A percentile compares a stretch with the other conserved stretches of the same genome.
Evolutionary conservation across 208 protist species (phyloP).

Genomic region (Trypanosoma cruzi): DNA sequence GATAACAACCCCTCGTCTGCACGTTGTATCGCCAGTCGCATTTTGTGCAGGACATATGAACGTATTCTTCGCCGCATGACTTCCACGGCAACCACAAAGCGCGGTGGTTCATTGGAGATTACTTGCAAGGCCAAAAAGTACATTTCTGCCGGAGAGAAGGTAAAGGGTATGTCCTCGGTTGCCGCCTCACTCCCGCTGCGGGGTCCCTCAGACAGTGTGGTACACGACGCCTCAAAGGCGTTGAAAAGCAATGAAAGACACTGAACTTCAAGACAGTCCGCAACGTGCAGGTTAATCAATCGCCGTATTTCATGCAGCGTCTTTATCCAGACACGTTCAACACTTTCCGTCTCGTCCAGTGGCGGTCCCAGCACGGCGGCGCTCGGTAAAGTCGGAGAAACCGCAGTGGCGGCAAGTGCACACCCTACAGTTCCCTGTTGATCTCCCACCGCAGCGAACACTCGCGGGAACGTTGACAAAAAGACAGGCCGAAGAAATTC

Average conservation of each 20-base stretch:
- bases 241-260: constrained; percentile 30
- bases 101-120: constrained; percentile 19
- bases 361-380: background rate
- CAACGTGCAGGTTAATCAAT: constrained; percentile 9
- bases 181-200: background rate
- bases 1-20: background rate
- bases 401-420: background rate
- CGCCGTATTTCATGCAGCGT: constrained; percentile 17
- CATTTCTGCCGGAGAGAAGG: constrained; percentile 35
- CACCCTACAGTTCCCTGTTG: constrained; percentile 8
- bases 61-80: constrained; percentile 47
- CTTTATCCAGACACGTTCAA: constrained; percentile 2
- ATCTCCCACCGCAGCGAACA: constrained; percentile 10
- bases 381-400: background rate
- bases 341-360: constrained; percentile 19
- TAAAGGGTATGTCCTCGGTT: constrained; percentile 16
- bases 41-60: constrained; percentile 10
- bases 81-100: constrained; percentile 46
- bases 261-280: constrained; percentile 25
- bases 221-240: constrained; percentile 14
- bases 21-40: constrained; percentile 4
- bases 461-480: constrained; percentile 12
- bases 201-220: background rate
- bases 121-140: constrained; percentile 38
- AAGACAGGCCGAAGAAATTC: constrained; percentile 30